Conservation (phyloP, 345 rosid species). For the Combretum micranthum region DNA sequence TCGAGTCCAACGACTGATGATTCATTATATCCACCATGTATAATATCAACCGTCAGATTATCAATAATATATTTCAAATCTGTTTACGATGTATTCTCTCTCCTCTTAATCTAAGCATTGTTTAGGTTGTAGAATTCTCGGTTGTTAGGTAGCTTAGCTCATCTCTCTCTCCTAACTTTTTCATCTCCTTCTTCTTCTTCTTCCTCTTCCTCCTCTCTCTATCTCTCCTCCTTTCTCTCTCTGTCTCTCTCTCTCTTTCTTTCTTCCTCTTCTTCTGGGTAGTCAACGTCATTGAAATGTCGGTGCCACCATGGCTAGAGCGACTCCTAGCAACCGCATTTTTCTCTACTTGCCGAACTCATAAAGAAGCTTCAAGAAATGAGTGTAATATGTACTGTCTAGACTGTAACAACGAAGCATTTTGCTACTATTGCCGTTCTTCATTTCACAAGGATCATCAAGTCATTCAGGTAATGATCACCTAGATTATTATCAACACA, state of each 20-base stretch:
- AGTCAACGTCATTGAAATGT: constrained; percentile 20
- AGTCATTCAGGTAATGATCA: constrained; percentile 63
- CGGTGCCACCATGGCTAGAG: constrained; percentile 82
- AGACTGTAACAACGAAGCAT: constrained; percentile 54
- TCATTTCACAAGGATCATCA: constrained; percentile 69
- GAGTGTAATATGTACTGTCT: constrained; percentile 92
- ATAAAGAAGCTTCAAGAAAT: constrained; percentile 53
- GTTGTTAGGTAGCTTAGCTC: no score
- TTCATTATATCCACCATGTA: no score
- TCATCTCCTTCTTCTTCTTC: neutral
- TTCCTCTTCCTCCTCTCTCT: neutral
- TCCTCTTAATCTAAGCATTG: no score
- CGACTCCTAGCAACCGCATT: constrained; percentile 48
- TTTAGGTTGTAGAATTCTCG: no score
- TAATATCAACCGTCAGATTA: no score
- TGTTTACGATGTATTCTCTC: no score
- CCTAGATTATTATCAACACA: neutral
- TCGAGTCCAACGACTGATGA: no score
- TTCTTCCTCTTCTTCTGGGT: neutral
- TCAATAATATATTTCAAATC: no score
- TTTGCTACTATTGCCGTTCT: constrained; percentile 83
- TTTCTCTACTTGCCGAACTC: constrained; percentile 57
- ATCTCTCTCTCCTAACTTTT: neutral
- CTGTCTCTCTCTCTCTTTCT: neutral
- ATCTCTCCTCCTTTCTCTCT: neutral